Percentiles rank a stretch among this genome's conserved stretches.
Conservation (phyloP, 2,329 filamentous ascomycete species). For the Microdochium trichocladiopsis region DNA sequence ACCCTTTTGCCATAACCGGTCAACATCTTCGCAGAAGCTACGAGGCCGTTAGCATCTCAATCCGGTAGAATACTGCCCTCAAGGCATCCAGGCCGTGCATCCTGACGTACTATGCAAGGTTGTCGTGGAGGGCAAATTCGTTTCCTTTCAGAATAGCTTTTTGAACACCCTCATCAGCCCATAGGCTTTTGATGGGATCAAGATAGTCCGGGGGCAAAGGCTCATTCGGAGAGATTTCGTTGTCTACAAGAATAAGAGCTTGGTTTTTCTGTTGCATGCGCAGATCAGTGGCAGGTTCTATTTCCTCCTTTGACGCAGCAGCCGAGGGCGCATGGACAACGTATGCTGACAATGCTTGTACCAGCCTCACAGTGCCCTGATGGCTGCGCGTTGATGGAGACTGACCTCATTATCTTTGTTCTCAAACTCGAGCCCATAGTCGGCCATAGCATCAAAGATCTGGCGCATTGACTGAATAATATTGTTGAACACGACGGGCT, state of each 20-base stretch:
- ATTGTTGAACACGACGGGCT: conserved; percentile 93
- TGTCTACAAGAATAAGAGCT: conserved; percentile 67
- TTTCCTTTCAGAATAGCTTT: conserved; percentile 88
- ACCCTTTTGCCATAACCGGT: conserved; percentile 66
- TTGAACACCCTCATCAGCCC: conserved; percentile 78
- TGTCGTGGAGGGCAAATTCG: conserved; percentile 94
- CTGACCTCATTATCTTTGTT: conserved; percentile 72
- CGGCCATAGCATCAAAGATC: conserved; percentile 84
- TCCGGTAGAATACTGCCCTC: conserved; percentile 1
- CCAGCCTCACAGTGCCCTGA: too few species aligned
- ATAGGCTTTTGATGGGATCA: conserved; percentile 74
- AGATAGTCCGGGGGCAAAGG: conserved; percentile 72
- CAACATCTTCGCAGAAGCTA: conserved; percentile 78
- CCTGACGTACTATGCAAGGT: conserved; percentile 77
- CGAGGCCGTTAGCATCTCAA: conserved; percentile 11
- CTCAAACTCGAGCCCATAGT: conserved; percentile 74
- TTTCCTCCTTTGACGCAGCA: too few species aligned
- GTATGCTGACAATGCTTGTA: neutral
- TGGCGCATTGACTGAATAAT: conserved; percentile 87
- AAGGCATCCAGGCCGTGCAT: neutral
- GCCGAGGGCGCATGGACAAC: too few species aligned
- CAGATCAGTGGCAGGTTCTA: conserved; percentile 8
- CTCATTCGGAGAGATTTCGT: conserved; percentile 78
- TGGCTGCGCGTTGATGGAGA: conserved; percentile 4
- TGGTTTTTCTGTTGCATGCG: conserved; percentile 63